These are phyloP conservation scores for Chaetomiaceae sp. DNA, from an alignment of 2,329 filamentous ascomycete species.

Conservation along the genomic window DNA sequence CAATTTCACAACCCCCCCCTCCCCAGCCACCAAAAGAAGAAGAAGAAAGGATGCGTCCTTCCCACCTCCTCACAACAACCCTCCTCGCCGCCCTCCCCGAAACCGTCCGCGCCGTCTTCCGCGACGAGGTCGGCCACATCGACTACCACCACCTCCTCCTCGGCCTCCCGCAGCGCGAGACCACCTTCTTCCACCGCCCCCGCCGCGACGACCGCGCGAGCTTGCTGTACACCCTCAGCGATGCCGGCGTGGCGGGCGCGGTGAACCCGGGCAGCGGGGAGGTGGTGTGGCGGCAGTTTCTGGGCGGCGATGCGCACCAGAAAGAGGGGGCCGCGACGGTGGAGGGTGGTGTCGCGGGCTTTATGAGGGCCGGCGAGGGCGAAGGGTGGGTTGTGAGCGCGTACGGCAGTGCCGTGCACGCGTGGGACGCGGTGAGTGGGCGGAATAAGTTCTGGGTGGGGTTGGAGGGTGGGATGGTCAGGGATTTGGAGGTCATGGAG, in stretches of 20 bases:
- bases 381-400: constrained; percentile 75
- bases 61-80: constrained; percentile 15
- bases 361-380: constrained; percentile 69
- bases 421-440: constrained; percentile 81
- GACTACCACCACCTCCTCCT: constrained; percentile 92
- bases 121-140: constrained; percentile 84
- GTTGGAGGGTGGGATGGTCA: constrained; percentile 53
- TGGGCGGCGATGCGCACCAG: constrained; percentile 42
- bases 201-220: constrained; percentile 77
- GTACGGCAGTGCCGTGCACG: constrained; percentile 63
- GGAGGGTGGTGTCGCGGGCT: no score
- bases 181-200: constrained; percentile 93
- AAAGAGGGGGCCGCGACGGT: no score
- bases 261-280: constrained; percentile 83
- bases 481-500: constrained; percentile 74
- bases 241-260: constrained; percentile 77
- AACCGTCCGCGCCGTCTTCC: constrained; percentile 64
- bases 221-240: constrained; percentile 85
- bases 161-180: constrained; percentile 73
- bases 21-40: neutral
- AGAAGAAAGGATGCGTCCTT: constrained; percentile 7
- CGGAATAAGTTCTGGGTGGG: constrained; percentile 69
- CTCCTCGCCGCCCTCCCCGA: constrained; percentile 29
- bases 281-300: constrained; percentile 78
- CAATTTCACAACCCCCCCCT: neutral